These are phyloP conservation scores for Teratosphaeria viscida DNA, from an alignment of 2,329 filamentous ascomycete species.

Conservation along the genomic window DNA sequence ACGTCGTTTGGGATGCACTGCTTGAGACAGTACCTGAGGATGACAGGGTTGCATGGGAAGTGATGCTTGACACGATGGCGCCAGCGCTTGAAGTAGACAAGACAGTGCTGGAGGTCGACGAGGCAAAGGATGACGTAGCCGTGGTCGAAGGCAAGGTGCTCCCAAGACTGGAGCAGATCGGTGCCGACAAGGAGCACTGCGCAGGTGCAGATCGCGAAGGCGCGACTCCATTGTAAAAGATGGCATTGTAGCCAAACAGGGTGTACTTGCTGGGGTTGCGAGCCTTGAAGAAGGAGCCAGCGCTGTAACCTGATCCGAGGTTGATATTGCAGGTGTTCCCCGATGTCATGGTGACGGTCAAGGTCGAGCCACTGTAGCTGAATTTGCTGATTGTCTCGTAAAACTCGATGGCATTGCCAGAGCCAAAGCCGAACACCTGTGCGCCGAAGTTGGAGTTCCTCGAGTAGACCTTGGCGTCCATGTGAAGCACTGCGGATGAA, in stretches of 20 bases:
- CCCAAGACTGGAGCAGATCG: conserved; percentile 1
- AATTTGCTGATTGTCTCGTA: conserved; percentile 2
- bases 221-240: conserved; percentile 2
- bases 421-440: conserved; percentile 1
- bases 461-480: conserved; percentile 4
- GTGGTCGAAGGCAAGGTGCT: not conserved
- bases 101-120: not conserved
- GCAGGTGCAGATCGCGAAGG: not conserved
- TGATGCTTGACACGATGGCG: too few relatives aligned
- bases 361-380: conserved; percentile 1
- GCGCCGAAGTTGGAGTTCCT: conserved; percentile 4
- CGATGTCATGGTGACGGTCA: conserved; percentile 1
- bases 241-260: conserved; percentile 3
- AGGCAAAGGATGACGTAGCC: not conserved
- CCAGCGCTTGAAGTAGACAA: too few relatives aligned
- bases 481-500: conserved; percentile 6
- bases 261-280: conserved; percentile 1
- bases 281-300: not conserved
- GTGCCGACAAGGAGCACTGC: conserved; percentile 1
- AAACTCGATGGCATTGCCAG: conserved; percentile 7
- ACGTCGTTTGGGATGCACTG: too few relatives aligned
- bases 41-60: too few relatives aligned
- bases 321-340: not conserved
- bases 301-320: not conserved
- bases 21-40: too few relatives aligned